These are phyloP conservation scores for Cladosporium velox DNA, from an alignment of 2,329 filamentous ascomycete species.

Conservation along the genomic window DNA sequence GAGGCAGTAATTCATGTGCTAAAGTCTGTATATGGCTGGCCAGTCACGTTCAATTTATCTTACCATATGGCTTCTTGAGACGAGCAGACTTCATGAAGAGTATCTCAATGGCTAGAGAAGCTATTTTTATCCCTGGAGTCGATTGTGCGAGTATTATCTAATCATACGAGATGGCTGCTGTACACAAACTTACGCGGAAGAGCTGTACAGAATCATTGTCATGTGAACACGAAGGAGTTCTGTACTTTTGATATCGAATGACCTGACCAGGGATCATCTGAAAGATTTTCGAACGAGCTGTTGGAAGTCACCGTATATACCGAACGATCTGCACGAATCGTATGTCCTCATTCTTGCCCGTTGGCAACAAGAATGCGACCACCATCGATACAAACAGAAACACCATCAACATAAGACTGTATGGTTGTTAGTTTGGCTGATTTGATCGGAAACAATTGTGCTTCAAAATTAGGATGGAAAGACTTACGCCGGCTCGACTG, in stretches of 20 bases:
- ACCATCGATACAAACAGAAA: constrained; percentile 45
- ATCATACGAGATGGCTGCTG: neutral
- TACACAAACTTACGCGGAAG: neutral
- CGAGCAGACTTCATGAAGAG: neutral
- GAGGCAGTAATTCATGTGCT: neutral
- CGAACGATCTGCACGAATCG: neutral
- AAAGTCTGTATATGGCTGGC: neutral
- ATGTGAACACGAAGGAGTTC: neutral
- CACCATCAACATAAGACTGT: constrained; percentile 45
- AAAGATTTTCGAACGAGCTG: too few relatives aligned
- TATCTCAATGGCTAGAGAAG: neutral
- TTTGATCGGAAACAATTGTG: neutral
- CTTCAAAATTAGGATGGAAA: neutral
- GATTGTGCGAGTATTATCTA: neutral
- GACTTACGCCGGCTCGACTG: constrained; percentile 44
- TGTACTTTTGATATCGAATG: neutral
- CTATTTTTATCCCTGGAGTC: too few relatives aligned
- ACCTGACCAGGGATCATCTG: too few relatives aligned
- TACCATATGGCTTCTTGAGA: neutral
- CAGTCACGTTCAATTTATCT: neutral
- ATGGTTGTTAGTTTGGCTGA: neutral
- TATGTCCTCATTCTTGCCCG: constrained; percentile 25
- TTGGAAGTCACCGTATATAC: too few relatives aligned
- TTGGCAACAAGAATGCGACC: constrained; percentile 45
- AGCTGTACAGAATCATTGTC: neutral